phyloP scores from a whole-genome alignment of 345 rosid species.

The Salix udensis region DNA sequence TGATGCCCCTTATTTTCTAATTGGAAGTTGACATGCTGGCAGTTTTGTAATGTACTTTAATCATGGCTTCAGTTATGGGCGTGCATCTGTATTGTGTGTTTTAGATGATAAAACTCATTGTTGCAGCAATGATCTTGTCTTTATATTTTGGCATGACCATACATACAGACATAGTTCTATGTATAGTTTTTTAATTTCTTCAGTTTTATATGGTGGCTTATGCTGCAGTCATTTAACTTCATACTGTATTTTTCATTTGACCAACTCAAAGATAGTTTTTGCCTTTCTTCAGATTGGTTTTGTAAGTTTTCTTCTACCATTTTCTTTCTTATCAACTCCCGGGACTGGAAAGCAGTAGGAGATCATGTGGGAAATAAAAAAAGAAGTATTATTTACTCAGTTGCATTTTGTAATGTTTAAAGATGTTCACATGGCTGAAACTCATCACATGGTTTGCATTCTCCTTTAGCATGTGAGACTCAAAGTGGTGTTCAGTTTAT shows the following conservation, averaged over 20 bases:
- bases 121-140: neutral
- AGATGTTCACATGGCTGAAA: neutral
- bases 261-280: neutral
- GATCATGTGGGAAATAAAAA: neutral
- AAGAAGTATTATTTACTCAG: neutral
- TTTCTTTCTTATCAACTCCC: neutral
- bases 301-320: neutral
- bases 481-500: neutral
- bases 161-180: neutral
- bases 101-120: neutral
- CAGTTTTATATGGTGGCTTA: neutral
- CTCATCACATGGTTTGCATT: neutral
- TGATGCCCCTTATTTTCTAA: neutral
- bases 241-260: neutral
- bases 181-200: neutral
- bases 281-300: neutral
- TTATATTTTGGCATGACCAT: neutral
- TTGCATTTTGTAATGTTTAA: neutral
- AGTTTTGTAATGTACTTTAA: neutral
- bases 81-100: neutral
- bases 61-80: neutral
- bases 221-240: neutral
- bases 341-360: neutral
- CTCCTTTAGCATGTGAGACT: neutral
- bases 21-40: neutral